Percentiles rank a stretch among this genome's conserved stretches.
Evolutionary conservation across 2,329 filamentous ascomycete genomes (phyloP).

Genomic region (Coleophoma cylindrospora): DNA sequence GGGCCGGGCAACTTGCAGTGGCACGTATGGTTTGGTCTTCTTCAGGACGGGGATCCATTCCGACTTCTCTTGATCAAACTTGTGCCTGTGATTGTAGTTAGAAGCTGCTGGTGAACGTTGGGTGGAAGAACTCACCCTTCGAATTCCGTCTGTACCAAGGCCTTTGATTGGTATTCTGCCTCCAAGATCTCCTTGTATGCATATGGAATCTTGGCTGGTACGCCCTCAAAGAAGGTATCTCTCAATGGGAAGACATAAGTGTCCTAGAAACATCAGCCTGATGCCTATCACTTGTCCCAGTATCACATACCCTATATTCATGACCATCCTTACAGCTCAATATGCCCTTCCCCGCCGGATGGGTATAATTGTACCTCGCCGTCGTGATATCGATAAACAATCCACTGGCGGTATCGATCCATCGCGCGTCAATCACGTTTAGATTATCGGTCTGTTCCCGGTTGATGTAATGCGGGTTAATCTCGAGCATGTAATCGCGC

Average conservation of each 20-base stretch:
- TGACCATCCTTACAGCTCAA: constrained; percentile 47
- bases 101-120: background rate
- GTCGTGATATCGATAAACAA: constrained; percentile 83
- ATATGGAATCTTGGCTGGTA: constrained; percentile 61
- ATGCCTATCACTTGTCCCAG: too few relatives aligned
- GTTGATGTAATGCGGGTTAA: constrained; percentile 67
- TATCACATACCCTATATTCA: constrained; percentile 36
- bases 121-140: constrained; percentile 38
- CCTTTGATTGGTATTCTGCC: constrained; percentile 49
- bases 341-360: constrained; percentile 37
- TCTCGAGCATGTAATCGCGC: constrained; percentile 65
- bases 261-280: constrained; percentile 28
- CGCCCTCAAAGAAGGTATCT: constrained; percentile 64
- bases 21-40: background rate
- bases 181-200: constrained; percentile 52
- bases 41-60: constrained; percentile 25
- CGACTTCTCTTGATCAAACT: constrained; percentile 34
- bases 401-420: constrained; percentile 72
- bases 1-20: background rate
- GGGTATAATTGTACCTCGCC: constrained; percentile 39
- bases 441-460: constrained; percentile 57
- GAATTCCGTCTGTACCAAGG: constrained; percentile 45
- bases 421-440: constrained; percentile 81
- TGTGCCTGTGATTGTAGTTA: constrained; percentile 27
- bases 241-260: constrained; percentile 63